Evolutionary conservation across 2,329 filamentous ascomycete species (phyloP).

Genomic region (Xylariaceae sp.): DNA sequence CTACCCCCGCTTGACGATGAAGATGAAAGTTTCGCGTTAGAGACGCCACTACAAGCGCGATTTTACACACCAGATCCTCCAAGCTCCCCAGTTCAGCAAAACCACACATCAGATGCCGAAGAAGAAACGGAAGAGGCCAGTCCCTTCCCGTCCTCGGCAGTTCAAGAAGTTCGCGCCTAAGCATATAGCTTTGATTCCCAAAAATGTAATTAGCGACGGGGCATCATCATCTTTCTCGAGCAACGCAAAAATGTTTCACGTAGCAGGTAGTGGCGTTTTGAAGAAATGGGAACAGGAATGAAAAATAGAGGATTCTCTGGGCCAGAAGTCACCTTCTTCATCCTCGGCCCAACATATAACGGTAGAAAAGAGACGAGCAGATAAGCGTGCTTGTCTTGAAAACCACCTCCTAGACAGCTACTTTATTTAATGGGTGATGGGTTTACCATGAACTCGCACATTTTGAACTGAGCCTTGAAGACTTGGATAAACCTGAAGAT

Average conservation of each 20-base stretch:
- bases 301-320: conserved; percentile 17
- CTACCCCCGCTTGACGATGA: conserved; percentile 55
- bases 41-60: conserved; percentile 40
- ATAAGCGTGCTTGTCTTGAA: conserved; percentile 3
- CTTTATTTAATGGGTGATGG: conserved; percentile 16
- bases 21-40: conserved; percentile 28
- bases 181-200: conserved; percentile 3
- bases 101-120: conserved; percentile 30
- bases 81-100: conserved; percentile 39
- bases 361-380: conserved; percentile 12
- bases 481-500: conserved; percentile 4
- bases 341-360: conserved; percentile 16
- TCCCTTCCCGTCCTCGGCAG: conserved; percentile 42
- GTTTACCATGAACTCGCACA: background rate
- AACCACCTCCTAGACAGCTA: conserved; percentile 5
- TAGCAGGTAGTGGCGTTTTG: conserved; percentile 24
- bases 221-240: conserved; percentile 12
- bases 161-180: conserved; percentile 46
- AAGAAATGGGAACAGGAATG: conserved; percentile 19
- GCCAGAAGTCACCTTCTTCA: conserved; percentile 7
- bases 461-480: background rate
- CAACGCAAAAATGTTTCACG: conserved; percentile 15
- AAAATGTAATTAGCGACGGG: conserved; percentile 14
- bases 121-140: conserved; percentile 30
- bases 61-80: conserved; percentile 53